phyloP scores from a whole-genome alignment of 192 early-diverging fungal species.

The Helicostylum pulchrum region DNA sequence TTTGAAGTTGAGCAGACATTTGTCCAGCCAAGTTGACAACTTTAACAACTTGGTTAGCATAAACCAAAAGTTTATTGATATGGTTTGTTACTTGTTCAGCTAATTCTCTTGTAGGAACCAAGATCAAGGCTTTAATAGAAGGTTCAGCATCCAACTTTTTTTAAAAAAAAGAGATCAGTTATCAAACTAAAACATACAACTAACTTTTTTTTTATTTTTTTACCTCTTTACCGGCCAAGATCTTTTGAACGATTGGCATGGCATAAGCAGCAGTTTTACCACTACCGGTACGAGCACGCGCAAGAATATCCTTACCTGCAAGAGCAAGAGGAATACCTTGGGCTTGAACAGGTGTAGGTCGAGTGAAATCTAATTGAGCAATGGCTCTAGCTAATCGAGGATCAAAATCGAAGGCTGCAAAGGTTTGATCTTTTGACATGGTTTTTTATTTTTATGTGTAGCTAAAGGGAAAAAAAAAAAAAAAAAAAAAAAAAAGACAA shows the following conservation, averaged over 20 bases:
- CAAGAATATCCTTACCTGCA: conserved; percentile 90
- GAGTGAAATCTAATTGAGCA: conserved; percentile 74
- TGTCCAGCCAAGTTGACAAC: conserved; percentile 66
- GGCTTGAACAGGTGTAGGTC: conserved; percentile 88
- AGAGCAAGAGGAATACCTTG: conserved; percentile 88
- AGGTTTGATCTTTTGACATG: conserved; percentile 34
- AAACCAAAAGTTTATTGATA: conserved; percentile 69
- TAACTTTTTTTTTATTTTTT: conserved; percentile 1
- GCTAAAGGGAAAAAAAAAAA: too few relatives aligned
- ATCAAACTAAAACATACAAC: background rate
- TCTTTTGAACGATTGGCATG: conserved; percentile 88
- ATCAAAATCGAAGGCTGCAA: conserved; percentile 76
- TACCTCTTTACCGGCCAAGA: conserved; percentile 70
- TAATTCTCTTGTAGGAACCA: conserved; percentile 95
- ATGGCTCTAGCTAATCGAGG: conserved; percentile 84
- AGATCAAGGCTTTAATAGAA: conserved; percentile 61
- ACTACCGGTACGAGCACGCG: conserved; percentile 88
- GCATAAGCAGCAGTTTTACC: conserved; percentile 97
- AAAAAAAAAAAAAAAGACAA: too few relatives aligned
- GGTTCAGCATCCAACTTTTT: conserved; percentile 10
- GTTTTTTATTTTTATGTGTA: too few relatives aligned
- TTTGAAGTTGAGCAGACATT: conserved; percentile 49
- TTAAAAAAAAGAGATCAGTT: background rate
- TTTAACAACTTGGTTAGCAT: conserved; percentile 64
- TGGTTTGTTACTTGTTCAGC: conserved; percentile 87